Conservation (phyloP, 139 green algal species). For the Volvox africanus region DNA sequence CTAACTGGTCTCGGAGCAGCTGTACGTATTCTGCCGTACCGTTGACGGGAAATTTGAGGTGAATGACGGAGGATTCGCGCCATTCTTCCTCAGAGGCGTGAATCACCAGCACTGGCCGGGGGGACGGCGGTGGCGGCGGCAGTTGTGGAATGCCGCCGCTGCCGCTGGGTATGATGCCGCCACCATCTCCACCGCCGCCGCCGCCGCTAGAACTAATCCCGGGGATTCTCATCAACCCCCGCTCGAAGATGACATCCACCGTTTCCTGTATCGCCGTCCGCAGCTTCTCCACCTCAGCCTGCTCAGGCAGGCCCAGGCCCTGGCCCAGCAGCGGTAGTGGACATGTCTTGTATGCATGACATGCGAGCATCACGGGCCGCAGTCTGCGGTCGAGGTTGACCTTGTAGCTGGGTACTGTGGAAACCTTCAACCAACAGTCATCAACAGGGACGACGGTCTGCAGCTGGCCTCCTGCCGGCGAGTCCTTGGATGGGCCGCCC, state of each 20-base stretch:
- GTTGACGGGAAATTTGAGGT: background rate
- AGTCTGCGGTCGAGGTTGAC: background rate
- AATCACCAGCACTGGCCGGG: background rate
- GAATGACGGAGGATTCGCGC: background rate
- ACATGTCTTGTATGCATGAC: background rate
- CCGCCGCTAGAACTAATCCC: background rate
- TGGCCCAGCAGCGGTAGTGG: background rate
- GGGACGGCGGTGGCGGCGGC: background rate
- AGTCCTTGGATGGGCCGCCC: background rate
- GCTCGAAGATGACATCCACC: background rate
- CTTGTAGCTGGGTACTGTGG: background rate
- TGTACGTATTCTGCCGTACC: background rate
- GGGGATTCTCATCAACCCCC: background rate
- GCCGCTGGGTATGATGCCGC: background rate
- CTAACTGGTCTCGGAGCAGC: background rate
- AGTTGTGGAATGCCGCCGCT: background rate
- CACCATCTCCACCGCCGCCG: background rate
- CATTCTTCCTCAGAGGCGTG: background rate
- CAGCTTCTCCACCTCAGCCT: background rate
- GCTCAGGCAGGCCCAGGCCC: background rate
- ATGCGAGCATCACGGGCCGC: background rate
- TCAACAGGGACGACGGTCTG: background rate
- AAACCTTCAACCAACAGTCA: background rate
- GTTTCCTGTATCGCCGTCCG: background rate
- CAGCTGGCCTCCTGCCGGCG: background rate